Conservation (phyloP, 73 alveolate genomes). For the Uronychia binucleata region DNA sequence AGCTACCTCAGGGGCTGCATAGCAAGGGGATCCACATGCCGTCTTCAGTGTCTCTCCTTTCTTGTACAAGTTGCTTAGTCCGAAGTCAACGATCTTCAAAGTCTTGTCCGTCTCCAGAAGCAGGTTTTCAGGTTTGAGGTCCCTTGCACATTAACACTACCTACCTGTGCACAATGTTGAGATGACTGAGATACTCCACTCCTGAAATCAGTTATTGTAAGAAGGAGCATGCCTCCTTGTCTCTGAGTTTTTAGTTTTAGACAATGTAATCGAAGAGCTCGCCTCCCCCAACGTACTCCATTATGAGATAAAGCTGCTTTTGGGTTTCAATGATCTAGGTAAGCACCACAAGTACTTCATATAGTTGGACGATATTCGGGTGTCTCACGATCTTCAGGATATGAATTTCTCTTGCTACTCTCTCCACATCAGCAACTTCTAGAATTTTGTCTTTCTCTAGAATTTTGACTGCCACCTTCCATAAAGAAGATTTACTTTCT, state of each 20-base stretch:
- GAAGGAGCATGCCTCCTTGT: constrained; percentile 77
- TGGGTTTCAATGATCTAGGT: constrained; percentile 84
- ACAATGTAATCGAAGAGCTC: constrained; percentile 93
- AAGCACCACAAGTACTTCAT: constrained; percentile 23
- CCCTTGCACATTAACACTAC: no score
- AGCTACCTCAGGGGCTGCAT: constrained; percentile 57
- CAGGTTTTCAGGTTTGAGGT: constrained; percentile 91
- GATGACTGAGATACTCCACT: constrained; percentile 75
- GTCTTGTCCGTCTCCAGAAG: constrained; percentile 74
- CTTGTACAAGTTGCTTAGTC: constrained; percentile 11
- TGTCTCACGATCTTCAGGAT: constrained; percentile 23
- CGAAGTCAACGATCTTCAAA: constrained; percentile 52
- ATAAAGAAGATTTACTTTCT: constrained; percentile 7
- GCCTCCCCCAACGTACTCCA: constrained; percentile 94
- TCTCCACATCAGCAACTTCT: constrained; percentile 35
- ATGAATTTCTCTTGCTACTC: constrained; percentile 13
- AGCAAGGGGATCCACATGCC: constrained; percentile 43
- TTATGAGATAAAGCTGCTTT: constrained; percentile 77
- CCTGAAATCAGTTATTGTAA: constrained; percentile 85
- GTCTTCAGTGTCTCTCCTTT: constrained; percentile 24
- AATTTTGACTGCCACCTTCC: constrained; percentile 35
- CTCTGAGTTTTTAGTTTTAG: constrained; percentile 73
- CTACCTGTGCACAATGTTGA: constrained; percentile 84
- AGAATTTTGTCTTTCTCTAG: constrained; percentile 42
- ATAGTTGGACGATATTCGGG: constrained; percentile 24